phyloP scores from a whole-genome alignment of 2,329 filamentous ascomycete genomes.

The Epichloe brachyelytri region DNA sequence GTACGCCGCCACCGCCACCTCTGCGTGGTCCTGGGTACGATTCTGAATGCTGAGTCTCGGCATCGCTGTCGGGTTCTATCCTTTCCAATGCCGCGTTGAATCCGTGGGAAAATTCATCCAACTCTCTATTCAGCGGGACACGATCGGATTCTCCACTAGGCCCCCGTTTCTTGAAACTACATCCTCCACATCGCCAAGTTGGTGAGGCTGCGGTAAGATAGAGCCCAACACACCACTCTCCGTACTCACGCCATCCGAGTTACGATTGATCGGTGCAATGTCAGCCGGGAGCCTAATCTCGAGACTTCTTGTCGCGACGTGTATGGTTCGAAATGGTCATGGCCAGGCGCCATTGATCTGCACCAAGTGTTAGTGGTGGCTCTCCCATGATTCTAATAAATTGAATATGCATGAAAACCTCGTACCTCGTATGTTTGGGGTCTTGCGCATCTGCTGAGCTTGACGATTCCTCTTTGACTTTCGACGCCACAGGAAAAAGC shows the following conservation, averaged over 20 bases:
- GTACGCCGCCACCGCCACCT: conserved; percentile 25
- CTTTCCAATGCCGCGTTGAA: conserved; percentile 28
- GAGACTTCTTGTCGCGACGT: conserved; percentile 14
- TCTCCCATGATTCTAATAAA: background rate
- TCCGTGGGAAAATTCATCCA: conserved; percentile 33
- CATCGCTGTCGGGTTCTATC: conserved; percentile 18
- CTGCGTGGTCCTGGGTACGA: conserved; percentile 12
- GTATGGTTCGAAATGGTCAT: conserved; percentile 17
- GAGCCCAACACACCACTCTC: background rate
- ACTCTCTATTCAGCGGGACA: conserved; percentile 26
- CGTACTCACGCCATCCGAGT: conserved; percentile 4
- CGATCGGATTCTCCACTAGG: conserved; percentile 20
- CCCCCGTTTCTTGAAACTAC: conserved; percentile 12
- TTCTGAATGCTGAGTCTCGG: conserved; percentile 9
- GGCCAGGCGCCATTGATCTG: conserved; percentile 17
- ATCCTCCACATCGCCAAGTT: conserved; percentile 1
- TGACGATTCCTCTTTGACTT: background rate
- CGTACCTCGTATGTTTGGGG: conserved; percentile 30
- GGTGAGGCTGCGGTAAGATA: background rate
- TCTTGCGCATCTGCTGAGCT: conserved; percentile 10
- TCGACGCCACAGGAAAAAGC: conserved; percentile 31
- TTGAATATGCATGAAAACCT: background rate
- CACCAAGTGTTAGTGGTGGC: conserved; percentile 9
- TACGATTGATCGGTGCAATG: conserved; percentile 6
- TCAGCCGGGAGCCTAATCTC: conserved; percentile 7